phyloP scores from a whole-genome alignment of 2,329 filamentous ascomycete genomes.

The Nigrospora sphaerica region DNA sequence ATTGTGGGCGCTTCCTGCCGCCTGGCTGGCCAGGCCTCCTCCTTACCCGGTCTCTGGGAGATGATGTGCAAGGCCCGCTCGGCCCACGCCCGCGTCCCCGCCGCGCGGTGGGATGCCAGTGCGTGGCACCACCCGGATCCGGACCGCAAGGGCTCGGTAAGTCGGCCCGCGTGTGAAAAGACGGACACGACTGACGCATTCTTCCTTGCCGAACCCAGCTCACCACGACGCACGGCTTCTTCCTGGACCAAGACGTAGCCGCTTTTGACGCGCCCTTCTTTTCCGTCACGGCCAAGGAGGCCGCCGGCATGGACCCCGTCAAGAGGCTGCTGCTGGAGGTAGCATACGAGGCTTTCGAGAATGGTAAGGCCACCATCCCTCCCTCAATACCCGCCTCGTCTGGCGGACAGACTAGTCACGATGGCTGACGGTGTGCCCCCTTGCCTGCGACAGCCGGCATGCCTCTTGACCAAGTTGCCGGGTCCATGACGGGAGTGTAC shows the following conservation, averaged over 20 bases:
- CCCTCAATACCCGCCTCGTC: background rate
- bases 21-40: background rate
- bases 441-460: too few relatives aligned
- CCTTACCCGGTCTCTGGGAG: background rate
- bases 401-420: background rate
- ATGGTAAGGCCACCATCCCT: background rate
- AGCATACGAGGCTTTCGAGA: conserved; percentile 1
- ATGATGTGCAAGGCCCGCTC: background rate
- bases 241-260: conserved; percentile 9
- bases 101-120: background rate
- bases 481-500: background rate
- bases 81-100: background rate
- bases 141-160: background rate
- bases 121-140: background rate
- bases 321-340: conserved; percentile 1
- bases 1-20: background rate
- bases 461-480: background rate
- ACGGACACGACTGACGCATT: too few relatives aligned
- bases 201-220: too few relatives aligned
- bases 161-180: too few relatives aligned
- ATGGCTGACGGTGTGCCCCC: too few relatives aligned
- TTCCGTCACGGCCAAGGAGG: conserved; percentile 6
- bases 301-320: conserved; percentile 11
- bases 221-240: conserved; percentile 5
- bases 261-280: conserved; percentile 15